Evolutionary conservation across 805 yeast genomes (phyloP), one percentile per base, ranked within the genome.

Genomic region (Cyberlindnera petersonii): DNA sequence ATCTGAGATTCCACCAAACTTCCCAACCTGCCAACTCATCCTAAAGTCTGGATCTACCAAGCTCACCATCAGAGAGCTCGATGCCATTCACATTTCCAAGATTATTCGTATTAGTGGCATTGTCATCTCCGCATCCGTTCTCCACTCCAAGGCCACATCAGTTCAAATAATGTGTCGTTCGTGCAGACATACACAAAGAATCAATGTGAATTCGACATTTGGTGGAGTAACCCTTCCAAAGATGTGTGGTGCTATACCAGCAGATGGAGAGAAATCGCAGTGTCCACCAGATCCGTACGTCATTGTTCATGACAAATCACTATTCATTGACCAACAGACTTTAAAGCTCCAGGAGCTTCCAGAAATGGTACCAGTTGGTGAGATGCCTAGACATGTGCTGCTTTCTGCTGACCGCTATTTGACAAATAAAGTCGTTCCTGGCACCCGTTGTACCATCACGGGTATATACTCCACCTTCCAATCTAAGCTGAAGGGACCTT

Each of bases 281-380:
- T 93, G 99, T 66, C 95, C 96, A 2, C 77, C 81, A 11, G 96
- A 91, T 52, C 98, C 99, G 3, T 93, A 88, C 55, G 75, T 86
- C 26, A 85, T 93, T 44, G 88, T 86, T 22, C 98, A 93, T 63
- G 98, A 93, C 59, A 85, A 86, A 56, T 87, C 96, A 2, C 69
- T 76, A n/a, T 93, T 89, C 61, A 82, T 93, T 38, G 98, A 93
- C 64, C 98, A 94, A 60, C 99, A 93, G 64, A 79, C 83, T 22
- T 72, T 93, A 55, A 93, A 93, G 61, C 71, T 93, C 40, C 99
- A 93, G 62, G 98, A 93, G 60, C 73, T 93, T n/a, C 97, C 98
- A 10, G 99, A 93, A 60, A 86, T 86, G 82, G 97, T 93, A 2
- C 99, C 98, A 2, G 95, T 93, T 21, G 98, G 99, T 50, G 99